phyloP scores from a whole-genome alignment of 1,139 yeast genomes.

The Debaryomyces robertsiae region DNA sequence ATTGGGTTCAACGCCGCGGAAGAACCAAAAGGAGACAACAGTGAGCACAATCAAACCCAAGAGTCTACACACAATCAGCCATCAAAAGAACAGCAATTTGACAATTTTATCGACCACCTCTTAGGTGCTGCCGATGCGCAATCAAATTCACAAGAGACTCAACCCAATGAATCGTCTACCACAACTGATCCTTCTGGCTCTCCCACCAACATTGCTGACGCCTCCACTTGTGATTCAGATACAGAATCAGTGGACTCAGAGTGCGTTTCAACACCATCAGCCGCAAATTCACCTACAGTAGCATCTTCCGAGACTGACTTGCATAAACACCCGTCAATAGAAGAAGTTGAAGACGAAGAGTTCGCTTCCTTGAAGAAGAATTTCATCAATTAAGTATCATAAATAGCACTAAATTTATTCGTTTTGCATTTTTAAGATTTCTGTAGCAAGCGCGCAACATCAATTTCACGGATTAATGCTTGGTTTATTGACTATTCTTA shows the following conservation, averaged over 20 bases:
- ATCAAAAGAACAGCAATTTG: slow-evolving; percentile 2
- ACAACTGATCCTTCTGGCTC: too few species aligned
- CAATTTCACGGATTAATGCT: too few species aligned
- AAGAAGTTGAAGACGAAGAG: slow-evolving; percentile 40
- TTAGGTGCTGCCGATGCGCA: slow-evolving; percentile 2
- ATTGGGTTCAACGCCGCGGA: background rate
- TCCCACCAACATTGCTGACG: too few species aligned
- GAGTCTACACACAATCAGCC: too few species aligned
- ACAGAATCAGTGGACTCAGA: slow-evolving; percentile 28
- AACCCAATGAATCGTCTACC: background rate
- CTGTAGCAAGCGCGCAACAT: slow-evolving; percentile 1
- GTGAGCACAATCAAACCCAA: too few species aligned
- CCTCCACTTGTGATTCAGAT: slow-evolving; percentile 18
- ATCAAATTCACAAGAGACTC: slow-evolving; percentile 1
- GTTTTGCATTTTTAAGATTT: slow-evolving; percentile 2
- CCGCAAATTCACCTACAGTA: slow-evolving; percentile 14
- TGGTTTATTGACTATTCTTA: too few species aligned
- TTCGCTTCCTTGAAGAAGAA: slow-evolving; percentile 31
- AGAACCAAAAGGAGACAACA: too few species aligned
- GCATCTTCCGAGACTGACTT: slow-evolving; percentile 14
- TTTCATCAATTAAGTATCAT: slow-evolving; percentile 29
- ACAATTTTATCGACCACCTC: background rate
- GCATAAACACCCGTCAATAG: slow-evolving; percentile 29
- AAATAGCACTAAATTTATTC: slow-evolving; percentile 4
- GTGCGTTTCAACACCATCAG: slow-evolving; percentile 16